Percentiles rank a stretch among this genome's conserved stretches.
Evolutionary conservation across 768 basidiomycete species (phyloP).

Genomic region (Mycena galopus): DNA sequence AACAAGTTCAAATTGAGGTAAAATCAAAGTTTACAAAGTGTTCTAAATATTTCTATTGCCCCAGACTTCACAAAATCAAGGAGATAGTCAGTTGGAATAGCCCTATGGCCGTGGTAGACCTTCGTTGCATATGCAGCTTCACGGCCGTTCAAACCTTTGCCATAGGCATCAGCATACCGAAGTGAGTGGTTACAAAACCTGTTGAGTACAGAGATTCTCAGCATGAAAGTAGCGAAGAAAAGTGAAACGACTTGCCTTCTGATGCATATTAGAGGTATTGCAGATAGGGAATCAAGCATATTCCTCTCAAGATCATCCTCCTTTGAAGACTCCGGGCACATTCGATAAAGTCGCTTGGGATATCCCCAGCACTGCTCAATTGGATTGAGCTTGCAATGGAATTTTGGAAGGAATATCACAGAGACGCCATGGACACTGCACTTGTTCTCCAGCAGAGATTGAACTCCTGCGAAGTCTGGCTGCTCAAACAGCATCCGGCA

Average conservation of each 20-base stretch:
- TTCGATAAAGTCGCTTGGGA: too few relatives aligned
- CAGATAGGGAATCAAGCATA: too few relatives aligned
- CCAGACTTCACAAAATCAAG: background rate
- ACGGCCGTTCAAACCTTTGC: constrained; percentile 4
- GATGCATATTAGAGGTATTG: too few relatives aligned
- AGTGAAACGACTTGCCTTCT: too few relatives aligned
- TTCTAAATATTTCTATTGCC: background rate
- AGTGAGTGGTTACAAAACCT: background rate
- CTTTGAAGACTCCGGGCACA: too few relatives aligned
- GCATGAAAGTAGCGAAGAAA: too few relatives aligned
- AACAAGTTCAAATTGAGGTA: background rate
- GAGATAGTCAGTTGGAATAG: background rate
- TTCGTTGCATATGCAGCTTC: constrained; percentile 1
- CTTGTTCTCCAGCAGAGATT: constrained; percentile 8
- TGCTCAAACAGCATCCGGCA: constrained; percentile 42
- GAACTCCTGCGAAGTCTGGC: constrained; percentile 41
- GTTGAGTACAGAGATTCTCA: too few relatives aligned
- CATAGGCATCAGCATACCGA: background rate
- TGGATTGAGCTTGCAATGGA: too few relatives aligned
- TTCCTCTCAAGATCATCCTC: too few relatives aligned
- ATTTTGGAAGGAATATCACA: too few relatives aligned
- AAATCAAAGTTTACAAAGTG: background rate
- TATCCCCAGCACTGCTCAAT: too few relatives aligned
- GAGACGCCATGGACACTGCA: constrained; percentile 34
- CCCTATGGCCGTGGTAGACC: background rate